A percentile compares a stretch with the other conserved stretches of the same genome.
Evolutionary conservation across 208 protist genomes (phyloP).

Genomic region (Trypanosoma rangeli): DNA sequence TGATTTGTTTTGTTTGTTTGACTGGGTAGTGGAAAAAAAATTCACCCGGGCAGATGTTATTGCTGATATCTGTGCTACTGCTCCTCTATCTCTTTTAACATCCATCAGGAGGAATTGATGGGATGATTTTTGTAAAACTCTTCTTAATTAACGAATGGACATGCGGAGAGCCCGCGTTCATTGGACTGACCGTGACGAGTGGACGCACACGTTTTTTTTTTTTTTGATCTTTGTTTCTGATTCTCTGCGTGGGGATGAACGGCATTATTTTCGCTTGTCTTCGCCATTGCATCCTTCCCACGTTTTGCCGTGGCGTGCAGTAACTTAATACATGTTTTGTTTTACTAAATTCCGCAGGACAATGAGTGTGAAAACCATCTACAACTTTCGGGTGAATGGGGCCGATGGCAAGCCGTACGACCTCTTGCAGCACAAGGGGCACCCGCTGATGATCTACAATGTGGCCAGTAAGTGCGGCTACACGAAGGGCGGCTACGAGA

Average conservation of each 20-base stretch:
- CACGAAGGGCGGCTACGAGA: conserved; percentile 83
- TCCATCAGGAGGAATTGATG: background rate
- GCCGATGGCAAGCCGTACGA: conserved; percentile 31
- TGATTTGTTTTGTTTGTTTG: conserved; percentile 9
- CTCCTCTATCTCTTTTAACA: background rate
- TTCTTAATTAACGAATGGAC: background rate
- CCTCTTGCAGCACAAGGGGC: conserved; percentile 35
- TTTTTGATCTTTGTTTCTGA: background rate
- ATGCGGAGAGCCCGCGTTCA: background rate
- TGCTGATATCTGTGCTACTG: background rate
- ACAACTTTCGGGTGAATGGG: conserved; percentile 25
- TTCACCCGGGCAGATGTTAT: background rate
- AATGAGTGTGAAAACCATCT: background rate
- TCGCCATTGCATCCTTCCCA: background rate
- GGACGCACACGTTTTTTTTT: background rate
- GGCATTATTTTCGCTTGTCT: too few species aligned
- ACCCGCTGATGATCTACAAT: conserved; percentile 39
- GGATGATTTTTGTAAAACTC: background rate
- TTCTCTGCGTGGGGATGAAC: background rate
- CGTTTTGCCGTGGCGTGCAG: too few species aligned
- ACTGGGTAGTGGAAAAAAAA: background rate
- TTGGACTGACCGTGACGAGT: too few species aligned
- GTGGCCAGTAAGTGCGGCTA: conserved; percentile 90
- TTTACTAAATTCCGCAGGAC: background rate
- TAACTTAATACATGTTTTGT: background rate